Evolutionary conservation across 2,329 filamentous ascomycete species (phyloP), one percentile per base, ranked within the genome.

Genomic region (Graphilbum fragrans): DNA sequence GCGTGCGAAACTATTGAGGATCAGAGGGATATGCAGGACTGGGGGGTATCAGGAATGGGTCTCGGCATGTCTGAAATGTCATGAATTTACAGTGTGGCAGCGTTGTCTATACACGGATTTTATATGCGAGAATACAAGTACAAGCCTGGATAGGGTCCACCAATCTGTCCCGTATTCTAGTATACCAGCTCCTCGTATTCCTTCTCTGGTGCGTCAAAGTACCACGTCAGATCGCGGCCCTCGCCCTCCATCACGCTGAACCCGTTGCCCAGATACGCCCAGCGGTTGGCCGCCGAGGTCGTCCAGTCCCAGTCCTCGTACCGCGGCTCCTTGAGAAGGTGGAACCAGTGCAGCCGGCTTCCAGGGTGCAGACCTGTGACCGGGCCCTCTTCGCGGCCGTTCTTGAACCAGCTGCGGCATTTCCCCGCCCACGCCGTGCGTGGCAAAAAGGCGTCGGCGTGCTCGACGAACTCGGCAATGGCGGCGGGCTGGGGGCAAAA

Each of bases 191-290:
- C 19, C 21, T 41, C 45, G n/a, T 85, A 77, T 38, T 78, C 63
- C 37, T 72, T 64, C 31, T 65, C 65, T 0, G 72, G 71, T 22
- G 66, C 51, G 47, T 62, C 71, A 44, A 63, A 59, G 44, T 65
- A 66, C 45, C 58, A 64, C 0, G 55, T 62, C 50, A 59, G 52
- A 45, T 67, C 65, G 2, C 58, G 55, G 3, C 56, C 61, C 38
- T 63, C 61, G 33, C 56, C 53, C 51, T 67, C 64, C 2, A 56
- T 61, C 44, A 63, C 59, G 31, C 60, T 64, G 46, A 62, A 61
- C 1, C 66, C 64, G 50, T 64, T 65, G 43, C 49, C 49, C 10
- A 51, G 86, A 76, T 80, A 45, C 3, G 38, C 43, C 38, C 41
- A 51, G 1, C 49, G 41, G 37, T 51, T 48, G 53, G 83, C 62